Evolutionary conservation across 1,284 basidiomycete species (phyloP), one percentile per base, ranked within the genome.

Genomic region (Sanghuangporus weigelae): DNA sequence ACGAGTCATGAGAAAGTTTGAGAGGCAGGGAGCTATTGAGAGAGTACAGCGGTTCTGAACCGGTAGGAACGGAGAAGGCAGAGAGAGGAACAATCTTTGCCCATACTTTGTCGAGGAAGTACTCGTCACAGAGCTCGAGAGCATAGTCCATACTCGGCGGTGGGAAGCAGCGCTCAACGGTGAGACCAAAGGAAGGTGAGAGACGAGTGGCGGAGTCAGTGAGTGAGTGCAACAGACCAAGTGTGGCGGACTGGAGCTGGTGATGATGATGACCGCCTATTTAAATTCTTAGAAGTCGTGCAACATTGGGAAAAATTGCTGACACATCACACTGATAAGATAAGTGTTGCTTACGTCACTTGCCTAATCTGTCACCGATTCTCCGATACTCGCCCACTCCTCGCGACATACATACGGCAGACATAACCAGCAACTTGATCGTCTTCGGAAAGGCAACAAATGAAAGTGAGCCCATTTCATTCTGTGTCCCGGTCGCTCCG

Each of bases 101-200:
- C 83, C 91, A 98, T 46, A 89, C 74, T 63, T 77, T 78, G 84
- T 98, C 95, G 68, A 97, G 81, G 55, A 90, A 61, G 73, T 83
- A 84, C 59, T 90, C 83, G 78, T 98, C 95, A 62, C 82, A 81
- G 69, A 90, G 65, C 65, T 80, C 69, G 59, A 96, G 85, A 14
- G 95, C 78, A 74, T 94, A 74, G 78, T 97, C 95, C 95, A 97
- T 97, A 71, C 69, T 53, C 57, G 40, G 21, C 26, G 49, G 16
- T 55, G 44, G 40, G 23, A 42, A 53, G 16, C 44, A 14, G 57
- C 14, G n/a, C 44, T 11, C 56, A 38, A 44, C 40, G 40, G 39
- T 12, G 53, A 21, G 12, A 31, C 26, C 11, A 55, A 39, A 55
- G 7, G 16, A 11, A 36, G 31, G 11, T 16, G 38, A 14, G 4